Evolutionary conservation across 768 basidiomycete species (phyloP), one percentile per base, ranked within the genome.

Genomic region (Auricularia sp.): DNA sequence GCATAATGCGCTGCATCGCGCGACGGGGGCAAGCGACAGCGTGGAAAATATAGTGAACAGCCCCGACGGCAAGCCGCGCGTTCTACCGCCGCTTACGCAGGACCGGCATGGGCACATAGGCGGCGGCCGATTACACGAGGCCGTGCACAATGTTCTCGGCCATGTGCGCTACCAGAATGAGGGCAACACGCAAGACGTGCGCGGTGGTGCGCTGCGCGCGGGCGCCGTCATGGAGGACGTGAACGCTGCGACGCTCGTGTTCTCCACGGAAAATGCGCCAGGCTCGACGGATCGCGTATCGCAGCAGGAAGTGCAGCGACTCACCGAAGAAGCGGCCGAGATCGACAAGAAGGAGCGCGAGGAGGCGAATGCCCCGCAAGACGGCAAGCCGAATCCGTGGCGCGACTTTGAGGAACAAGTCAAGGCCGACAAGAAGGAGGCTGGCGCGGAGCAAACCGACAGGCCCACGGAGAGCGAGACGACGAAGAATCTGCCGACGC

Each of bases 171-270:
- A 21, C 21, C 58, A 61, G 58, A 61, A 61, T 24, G 58, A 61
- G 14, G 58, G 58, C 58, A 34, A 61, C 33, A 61, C 58, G 16
- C 58, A 34, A 13, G 58, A 34, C 24, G 47, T 18, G 6, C 7
- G 47, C 47, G 47, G 18, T 6, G 47, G 47, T 18, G 18, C 47
- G 47, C 47, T 51, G 47, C 47, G 21, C 18, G 47, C 47, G 10
- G 44, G 45, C 45, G 44, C 21, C 14, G 33, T 36, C 16, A 47
- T 54, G 34, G 44, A 29, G 47, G 54, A 45, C 35, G 42, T 34
- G 13, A 14, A 51, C 29, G 58, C 64, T 34, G 36, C 24, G 64
- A 65, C 54, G 54, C 36, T 64, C 29, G 35, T 54, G 8, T 64
- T 51, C 21, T 33, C 45, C 47, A 64, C 54, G 39, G 54, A 13